phyloP scores from a whole-genome alignment of 1,139 yeast genomes.

The Wickerhamiella infanticola region DNA sequence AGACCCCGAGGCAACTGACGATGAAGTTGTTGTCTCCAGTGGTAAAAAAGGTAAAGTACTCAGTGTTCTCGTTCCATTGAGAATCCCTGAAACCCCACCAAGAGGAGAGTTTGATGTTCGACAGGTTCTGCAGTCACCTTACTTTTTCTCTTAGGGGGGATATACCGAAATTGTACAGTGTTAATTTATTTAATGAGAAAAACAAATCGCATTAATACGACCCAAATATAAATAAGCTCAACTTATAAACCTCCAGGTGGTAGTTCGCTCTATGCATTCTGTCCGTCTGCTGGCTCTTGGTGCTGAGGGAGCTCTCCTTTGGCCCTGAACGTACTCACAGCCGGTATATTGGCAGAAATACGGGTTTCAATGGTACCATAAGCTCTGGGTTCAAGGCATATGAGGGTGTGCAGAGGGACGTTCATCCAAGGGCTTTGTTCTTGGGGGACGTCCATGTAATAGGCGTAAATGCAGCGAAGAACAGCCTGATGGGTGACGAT shows the following conservation, averaged over 20 bases:
- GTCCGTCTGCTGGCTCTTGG: not conserved
- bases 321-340: slow-evolving; percentile 90
- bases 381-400: slow-evolving; percentile 86
- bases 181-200: not conserved
- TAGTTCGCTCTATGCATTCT: not conserved
- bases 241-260: not conserved
- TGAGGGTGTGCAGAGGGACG: slow-evolving; percentile 88
- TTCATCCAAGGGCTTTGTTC: slow-evolving; percentile 99
- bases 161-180: not conserved
- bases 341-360: slow-evolving; percentile 91
- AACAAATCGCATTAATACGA: slow-evolving; percentile 2
- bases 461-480: slow-evolving; percentile 87
- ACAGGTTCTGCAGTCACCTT: slow-evolving; percentile 54
- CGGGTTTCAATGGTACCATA: slow-evolving; percentile 77
- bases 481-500: slow-evolving; percentile 98
- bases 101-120: slow-evolving; percentile 76
- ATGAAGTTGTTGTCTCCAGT: slow-evolving; percentile 7
- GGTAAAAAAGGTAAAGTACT: slow-evolving; percentile 16
- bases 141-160: slow-evolving; percentile 45
- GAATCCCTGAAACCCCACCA: slow-evolving; percentile 59
- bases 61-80: slow-evolving; percentile 41
- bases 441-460: slow-evolving; percentile 96
- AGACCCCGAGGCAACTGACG: slow-evolving; percentile 8
- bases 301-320: slow-evolving; percentile 36
- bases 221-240: not conserved